phyloP scores from a whole-genome alignment of 345 rosid species.

The Xanthoceras sorbifolium region DNA sequence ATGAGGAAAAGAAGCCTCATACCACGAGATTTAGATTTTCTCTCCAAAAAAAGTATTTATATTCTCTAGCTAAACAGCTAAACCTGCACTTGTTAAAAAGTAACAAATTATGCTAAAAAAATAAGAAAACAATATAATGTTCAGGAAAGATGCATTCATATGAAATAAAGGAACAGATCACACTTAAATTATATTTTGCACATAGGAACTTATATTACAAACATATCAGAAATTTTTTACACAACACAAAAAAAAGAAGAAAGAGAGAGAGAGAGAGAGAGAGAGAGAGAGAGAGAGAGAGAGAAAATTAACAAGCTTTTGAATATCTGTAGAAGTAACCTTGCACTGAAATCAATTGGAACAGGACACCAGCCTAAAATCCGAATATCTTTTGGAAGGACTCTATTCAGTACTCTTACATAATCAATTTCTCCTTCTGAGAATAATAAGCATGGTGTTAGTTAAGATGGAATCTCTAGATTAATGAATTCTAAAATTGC shows the following conservation, averaged over 20 bases:
- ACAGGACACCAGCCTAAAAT: slow-evolving; percentile 90
- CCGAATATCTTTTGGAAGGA: slow-evolving; percentile 86
- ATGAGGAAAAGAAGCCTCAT: slow-evolving; percentile 18
- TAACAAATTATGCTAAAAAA: slow-evolving; percentile 15
- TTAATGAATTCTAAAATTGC: slow-evolving; percentile 8
- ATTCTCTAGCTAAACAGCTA: slow-evolving; percentile 81
- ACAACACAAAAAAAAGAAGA: neutral
- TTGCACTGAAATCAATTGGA: slow-evolving; percentile 85
- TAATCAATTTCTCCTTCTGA: slow-evolving; percentile 82
- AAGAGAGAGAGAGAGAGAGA: too few species aligned
- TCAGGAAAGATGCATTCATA: neutral
- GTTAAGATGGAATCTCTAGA: slow-evolving; percentile 14
- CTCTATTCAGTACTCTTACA: slow-evolving; percentile 82
- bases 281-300: too few species aligned
- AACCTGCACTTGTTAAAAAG: slow-evolving; percentile 55
- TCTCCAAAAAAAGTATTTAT: slow-evolving; percentile 83
- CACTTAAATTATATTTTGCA: neutral
- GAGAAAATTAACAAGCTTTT: neutral
- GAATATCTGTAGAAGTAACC: slow-evolving; percentile 45
- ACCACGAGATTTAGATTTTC: slow-evolving; percentile 68
- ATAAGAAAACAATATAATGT: neutral
- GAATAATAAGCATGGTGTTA: slow-evolving; percentile 20
- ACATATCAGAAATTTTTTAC: neutral
- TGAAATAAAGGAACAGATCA: slow-evolving; percentile 1
- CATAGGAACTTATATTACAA: slow-evolving; percentile 10